These are phyloP conservation scores for Phytophthora sojae DNA, from an alignment of 352 stramenopile genomes.

Conservation along the genomic window DNA sequence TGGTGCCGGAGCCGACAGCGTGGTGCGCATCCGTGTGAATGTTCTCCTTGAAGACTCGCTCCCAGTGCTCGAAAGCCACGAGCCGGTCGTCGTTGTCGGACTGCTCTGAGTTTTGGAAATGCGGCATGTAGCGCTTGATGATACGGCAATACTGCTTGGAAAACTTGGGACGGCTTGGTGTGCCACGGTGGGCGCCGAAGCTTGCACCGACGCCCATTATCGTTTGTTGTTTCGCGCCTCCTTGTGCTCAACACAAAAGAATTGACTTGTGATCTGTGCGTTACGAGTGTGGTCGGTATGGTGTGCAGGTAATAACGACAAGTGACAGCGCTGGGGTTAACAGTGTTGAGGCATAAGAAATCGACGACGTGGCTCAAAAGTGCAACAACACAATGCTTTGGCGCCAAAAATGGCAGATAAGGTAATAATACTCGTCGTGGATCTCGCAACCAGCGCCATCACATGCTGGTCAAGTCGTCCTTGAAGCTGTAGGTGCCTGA, in stretches of 20 bases:
- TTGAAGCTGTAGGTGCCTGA: constrained; percentile 1
- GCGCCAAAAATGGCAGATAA: background rate
- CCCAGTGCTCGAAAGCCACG: constrained; percentile 68
- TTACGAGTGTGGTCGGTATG: background rate
- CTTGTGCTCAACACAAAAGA: constrained; percentile 11
- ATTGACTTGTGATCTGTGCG: background rate
- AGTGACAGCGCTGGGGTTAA: background rate
- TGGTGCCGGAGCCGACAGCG: constrained; percentile 48
- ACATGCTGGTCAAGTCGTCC: background rate
- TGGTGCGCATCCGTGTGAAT: constrained; percentile 65
- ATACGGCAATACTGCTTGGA: constrained; percentile 75
- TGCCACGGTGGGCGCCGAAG: constrained; percentile 16
- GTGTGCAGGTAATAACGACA: background rate
- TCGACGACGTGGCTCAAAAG: background rate
- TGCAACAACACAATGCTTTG: background rate
- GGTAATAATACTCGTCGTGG: background rate
- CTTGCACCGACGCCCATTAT: constrained; percentile 47
- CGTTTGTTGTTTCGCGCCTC: background rate
- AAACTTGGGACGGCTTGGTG: constrained; percentile 43
- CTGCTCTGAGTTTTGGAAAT: constrained; percentile 63
- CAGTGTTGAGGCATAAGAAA: constrained; percentile 1
- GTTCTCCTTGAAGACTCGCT: constrained; percentile 72
- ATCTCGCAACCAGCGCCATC: background rate
- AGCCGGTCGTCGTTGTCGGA: constrained; percentile 61
- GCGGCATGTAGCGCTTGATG: constrained; percentile 64